phyloP scores from a whole-genome alignment of 2,329 filamentous ascomycete genomes.

The Apiospora rasikravindrae region DNA sequence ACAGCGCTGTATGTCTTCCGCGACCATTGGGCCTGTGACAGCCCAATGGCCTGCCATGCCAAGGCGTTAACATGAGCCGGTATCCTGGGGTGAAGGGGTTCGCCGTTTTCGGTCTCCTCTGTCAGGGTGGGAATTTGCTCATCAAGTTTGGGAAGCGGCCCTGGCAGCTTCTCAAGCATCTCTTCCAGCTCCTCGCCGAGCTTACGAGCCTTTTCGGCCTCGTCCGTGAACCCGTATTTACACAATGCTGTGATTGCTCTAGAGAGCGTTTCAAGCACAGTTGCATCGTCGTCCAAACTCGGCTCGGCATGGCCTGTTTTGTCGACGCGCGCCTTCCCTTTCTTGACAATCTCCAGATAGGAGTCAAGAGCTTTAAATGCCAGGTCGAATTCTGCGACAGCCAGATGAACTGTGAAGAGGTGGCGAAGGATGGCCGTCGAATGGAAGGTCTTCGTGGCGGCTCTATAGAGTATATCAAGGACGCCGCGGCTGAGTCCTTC shows the following conservation, averaged over 20 bases:
- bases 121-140: slow-evolving; percentile 38
- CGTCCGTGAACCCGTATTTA: slow-evolving; percentile 75
- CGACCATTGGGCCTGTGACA: slow-evolving; percentile 88
- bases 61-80: slow-evolving; percentile 67
- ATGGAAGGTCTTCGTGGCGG: slow-evolving; percentile 92
- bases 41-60: slow-evolving; percentile 83
- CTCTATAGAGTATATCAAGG: slow-evolving; percentile 87
- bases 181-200: slow-evolving; percentile 74
- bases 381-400: slow-evolving; percentile 89
- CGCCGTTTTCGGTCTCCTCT: slow-evolving; percentile 39
- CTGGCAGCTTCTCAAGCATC: slow-evolving; percentile 69
- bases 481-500: slow-evolving; percentile 75
- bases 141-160: slow-evolving; percentile 35
- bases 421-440: slow-evolving; percentile 87
- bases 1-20: slow-evolving; percentile 78
- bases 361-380: slow-evolving; percentile 91
- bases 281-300: slow-evolving; percentile 79
- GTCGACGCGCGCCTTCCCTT: slow-evolving; percentile 81
- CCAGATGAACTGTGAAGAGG: slow-evolving; percentile 85
- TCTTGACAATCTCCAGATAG: slow-evolving; percentile 86
- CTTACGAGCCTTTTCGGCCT: slow-evolving; percentile 78
- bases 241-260: slow-evolving; percentile 83
- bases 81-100: slow-evolving; percentile 50
- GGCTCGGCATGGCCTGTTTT: slow-evolving; percentile 76
- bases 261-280: slow-evolving; percentile 76